Conservation (phyloP, 2,329 filamentous ascomycete species). For the Verruconis gallopava region DNA sequence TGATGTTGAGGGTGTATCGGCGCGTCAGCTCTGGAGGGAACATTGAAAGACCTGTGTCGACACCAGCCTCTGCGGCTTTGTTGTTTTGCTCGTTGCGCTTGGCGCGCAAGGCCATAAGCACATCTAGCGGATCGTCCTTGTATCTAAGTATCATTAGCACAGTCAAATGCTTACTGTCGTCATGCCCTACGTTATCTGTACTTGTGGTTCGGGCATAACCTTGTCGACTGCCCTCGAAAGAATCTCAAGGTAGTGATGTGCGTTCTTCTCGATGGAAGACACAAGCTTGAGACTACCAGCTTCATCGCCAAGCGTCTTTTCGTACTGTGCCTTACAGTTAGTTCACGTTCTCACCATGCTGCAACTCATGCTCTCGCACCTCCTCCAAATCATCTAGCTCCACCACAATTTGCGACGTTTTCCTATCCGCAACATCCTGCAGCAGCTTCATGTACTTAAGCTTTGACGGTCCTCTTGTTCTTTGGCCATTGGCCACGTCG, state of each 20-base stretch:
- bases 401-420: slow-evolving; percentile 63
- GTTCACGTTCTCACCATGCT: neutral
- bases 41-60: slow-evolving; percentile 50
- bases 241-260: slow-evolving; percentile 90
- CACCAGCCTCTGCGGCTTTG: slow-evolving; percentile 28
- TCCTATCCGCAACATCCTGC: slow-evolving; percentile 74
- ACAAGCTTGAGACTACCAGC: slow-evolving; percentile 50
- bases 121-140: slow-evolving; percentile 94
- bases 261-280: slow-evolving; percentile 76
- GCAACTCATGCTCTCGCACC: slow-evolving; percentile 37
- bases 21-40: slow-evolving; percentile 88
- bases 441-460: slow-evolving; percentile 82
- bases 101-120: slow-evolving; percentile 85
- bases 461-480: slow-evolving; percentile 45
- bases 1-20: slow-evolving; percentile 92
- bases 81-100: slow-evolving; percentile 68
- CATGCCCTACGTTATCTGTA: slow-evolving; percentile 66
- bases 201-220: slow-evolving; percentile 64
- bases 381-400: slow-evolving; percentile 77
- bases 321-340: slow-evolving; percentile 45
- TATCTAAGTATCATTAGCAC: slow-evolving; percentile 45
- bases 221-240: slow-evolving; percentile 80
- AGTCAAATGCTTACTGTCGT: too few relatives aligned
- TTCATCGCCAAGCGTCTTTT: slow-evolving; percentile 55
- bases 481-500: slow-evolving; percentile 51